Percentiles rank a stretch among this genome's conserved stretches.
phyloP scores from a whole-genome alignment of 1,284 basidiomycete species.

The Pseudozyma thailandica region DNA sequence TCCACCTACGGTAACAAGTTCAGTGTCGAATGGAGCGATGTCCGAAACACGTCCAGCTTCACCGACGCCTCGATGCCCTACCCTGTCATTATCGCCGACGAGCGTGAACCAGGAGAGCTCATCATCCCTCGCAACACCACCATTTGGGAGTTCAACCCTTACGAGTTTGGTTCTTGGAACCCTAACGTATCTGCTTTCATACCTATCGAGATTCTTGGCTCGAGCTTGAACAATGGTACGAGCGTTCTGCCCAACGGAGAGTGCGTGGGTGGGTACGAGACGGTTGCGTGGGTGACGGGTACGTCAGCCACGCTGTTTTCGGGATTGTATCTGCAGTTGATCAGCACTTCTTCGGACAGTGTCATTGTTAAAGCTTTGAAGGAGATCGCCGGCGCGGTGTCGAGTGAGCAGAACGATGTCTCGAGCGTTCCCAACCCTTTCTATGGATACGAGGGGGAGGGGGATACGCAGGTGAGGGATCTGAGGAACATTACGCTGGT shows the following conservation, averaged over 20 bases:
- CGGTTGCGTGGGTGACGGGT: conserved; percentile 58
- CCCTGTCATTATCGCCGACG: conserved; percentile 71
- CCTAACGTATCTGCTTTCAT: conserved; percentile 61
- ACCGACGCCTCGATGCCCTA: conserved; percentile 55
- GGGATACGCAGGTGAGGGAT: conserved; percentile 34
- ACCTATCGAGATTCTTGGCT: conserved; percentile 63
- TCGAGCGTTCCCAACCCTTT: conserved; percentile 70
- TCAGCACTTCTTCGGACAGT: conserved; percentile 42
- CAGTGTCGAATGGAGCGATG: conserved; percentile 56
- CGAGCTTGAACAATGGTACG: conserved; percentile 50
- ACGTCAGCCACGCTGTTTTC: conserved; percentile 68
- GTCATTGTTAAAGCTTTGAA: conserved; percentile 42
- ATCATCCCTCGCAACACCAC: conserved; percentile 69
- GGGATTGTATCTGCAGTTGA: conserved; percentile 61
- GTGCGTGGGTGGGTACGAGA: conserved; percentile 61
- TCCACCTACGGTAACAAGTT: conserved; percentile 56
- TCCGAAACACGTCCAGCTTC: conserved; percentile 56
- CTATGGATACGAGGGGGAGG: conserved; percentile 63
- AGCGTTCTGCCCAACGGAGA: conserved; percentile 25
- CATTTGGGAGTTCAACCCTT: conserved; percentile 71
- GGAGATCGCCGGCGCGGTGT: conserved; percentile 48
- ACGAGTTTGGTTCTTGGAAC: conserved; percentile 71
- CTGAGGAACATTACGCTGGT: conserved; percentile 60
- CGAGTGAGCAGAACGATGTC: conserved; percentile 69
- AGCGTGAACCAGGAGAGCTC: conserved; percentile 70